Base-by-base conservation (phyloP, 495 filamentous ascomycete genomes). In the Podospora conica region DNA sequence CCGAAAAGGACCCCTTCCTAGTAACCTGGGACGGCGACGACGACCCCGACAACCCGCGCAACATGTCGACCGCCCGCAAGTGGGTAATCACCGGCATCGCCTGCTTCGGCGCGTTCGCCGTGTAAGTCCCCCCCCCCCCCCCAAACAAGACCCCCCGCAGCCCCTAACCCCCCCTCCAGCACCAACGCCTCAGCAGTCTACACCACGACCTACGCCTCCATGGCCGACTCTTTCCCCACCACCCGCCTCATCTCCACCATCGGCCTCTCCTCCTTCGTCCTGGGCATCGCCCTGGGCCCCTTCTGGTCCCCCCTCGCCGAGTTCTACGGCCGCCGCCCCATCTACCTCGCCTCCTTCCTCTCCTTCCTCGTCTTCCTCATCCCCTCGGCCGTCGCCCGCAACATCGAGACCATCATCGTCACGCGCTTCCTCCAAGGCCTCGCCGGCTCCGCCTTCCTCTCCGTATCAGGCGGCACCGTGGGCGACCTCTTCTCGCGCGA, bases 121-220 rank as follows among this genome's bases (percentile, higher is more conserved):
- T 97, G 91, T 94, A 82, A 83, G 91, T 88, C 67, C 15, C 70
- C 25, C 20, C 18, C 21, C 11, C 7, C 25, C 21, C 28, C 55
- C 53, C 31, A 53, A 23, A 29, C 9, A 20, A 25, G 53, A 57
- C 61, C 15, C 9, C 31, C 10, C 11, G 22, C 28, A 53, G 10
- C 68, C 21, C 23, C 55, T 65, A 55, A 58, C 20, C 18, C 15
- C 15, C 48, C 57, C 25, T 60, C 23, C 72, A 94, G 91, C 59
- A 97, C 94, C 7, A 94, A 91, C 74, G 85, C 91, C 2, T 94
- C 90, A 22, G 93, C 92, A 1, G 87, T 96, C 71, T 97, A 98
- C 73, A 94, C 92, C 3, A 85, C 85, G 9, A 96, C 90, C 0
- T 98, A 97, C 76, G 72, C 48, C n/a, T 93, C 96, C 74, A 82